A percentile compares a stretch with the other conserved stretches of the same genome.
These are phyloP conservation scores for Beauveria sp. DNA, from an alignment of 2,329 filamentous ascomycete genomes.

Conservation along the genomic window DNA sequence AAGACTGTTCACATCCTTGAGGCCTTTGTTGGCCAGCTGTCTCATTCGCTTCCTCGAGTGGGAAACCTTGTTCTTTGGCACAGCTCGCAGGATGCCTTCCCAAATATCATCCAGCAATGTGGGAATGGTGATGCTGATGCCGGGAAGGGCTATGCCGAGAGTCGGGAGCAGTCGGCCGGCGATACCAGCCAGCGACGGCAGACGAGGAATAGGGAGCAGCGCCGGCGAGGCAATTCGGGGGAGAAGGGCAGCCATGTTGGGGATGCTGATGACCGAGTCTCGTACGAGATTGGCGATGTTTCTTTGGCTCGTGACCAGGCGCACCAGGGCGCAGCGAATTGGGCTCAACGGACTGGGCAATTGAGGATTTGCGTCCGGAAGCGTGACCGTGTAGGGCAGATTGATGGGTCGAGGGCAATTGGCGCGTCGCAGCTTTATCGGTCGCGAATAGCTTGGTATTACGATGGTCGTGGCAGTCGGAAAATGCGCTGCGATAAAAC, in stretches of 20 bases:
- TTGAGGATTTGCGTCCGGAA: background rate
- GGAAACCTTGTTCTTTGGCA: constrained; percentile 98
- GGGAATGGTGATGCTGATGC: constrained; percentile 47
- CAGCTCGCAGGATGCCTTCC: constrained; percentile 85
- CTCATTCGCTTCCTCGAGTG: constrained; percentile 91
- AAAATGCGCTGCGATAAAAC: constrained; percentile 7
- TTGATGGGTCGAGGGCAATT: background rate
- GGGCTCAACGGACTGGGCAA: background rate
- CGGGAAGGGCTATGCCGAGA: constrained; percentile 51
- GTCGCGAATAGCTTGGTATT: background rate
- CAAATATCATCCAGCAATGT: constrained; percentile 74
- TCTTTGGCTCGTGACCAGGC: background rate
- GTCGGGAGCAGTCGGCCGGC: constrained; percentile 43
- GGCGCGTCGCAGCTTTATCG: background rate
- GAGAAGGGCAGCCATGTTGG: constrained; percentile 47
- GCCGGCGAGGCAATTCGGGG: constrained; percentile 42
- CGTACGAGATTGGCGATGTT: background rate
- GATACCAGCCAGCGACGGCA: constrained; percentile 34
- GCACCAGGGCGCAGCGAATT: background rate
- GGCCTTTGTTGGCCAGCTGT: constrained; percentile 89
- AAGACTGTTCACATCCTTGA: constrained; percentile 82
- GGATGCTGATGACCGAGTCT: constrained; percentile 4
- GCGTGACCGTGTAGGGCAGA: background rate
- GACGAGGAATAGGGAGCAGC: constrained; percentile 34
- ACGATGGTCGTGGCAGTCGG: background rate